Evolutionary conservation across 345 rosid species (phyloP), one percentile per base, ranked within the genome.

Genomic region (Bruguiera sexangula): DNA sequence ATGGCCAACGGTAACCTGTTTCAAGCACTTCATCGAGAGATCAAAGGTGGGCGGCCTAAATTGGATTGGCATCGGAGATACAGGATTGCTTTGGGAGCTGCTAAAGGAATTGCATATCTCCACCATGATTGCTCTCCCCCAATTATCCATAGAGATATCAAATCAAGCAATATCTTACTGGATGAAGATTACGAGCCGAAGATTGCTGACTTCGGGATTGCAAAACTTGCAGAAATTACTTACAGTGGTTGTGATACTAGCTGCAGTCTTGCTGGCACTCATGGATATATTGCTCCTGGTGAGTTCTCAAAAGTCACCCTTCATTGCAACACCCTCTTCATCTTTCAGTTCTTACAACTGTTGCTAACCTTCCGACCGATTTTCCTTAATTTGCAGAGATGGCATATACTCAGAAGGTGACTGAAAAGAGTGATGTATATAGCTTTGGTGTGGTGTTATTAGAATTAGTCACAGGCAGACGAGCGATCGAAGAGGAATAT

Each of bases 251-350:
- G 73, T 8, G 85, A 88, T 57, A 79, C 74, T 71, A 89, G 86
- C 69, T 62, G 86, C 72, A 66, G 84, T 65, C 73, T 91, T 53
- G 92, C 93, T 21, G 98, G 98, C 46, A 94, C 97, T 71, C 86
- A 82, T 72, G 97, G 98, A 37, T 94, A 94, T 68, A 87, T 94
- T 76, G 96, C 97, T 60, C 98, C 98, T 4, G 97, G 97, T 88
- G 62, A 88, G 88, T 80, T 71, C 73, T 55, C 6, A 20, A 21
- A 48, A 57, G 20, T 51, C 32, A 3, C 18, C 10, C 20, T 18
- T 4, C 36, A 16, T 18, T 29, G 18, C 43, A 16, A 5, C 32
- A 2, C 18, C 8, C 15, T 55, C 50, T 51, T 24, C 24, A 16
- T 27, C 32, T 54, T 16, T 21, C 46, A 1, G 8, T 6, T 32